Percentiles rank a stretch among this genome's conserved stretches.
These are phyloP conservation scores for Aspergillus nomiae DNA, from an alignment of 2,329 filamentous ascomycete genomes.

Conservation along the genomic window DNA sequence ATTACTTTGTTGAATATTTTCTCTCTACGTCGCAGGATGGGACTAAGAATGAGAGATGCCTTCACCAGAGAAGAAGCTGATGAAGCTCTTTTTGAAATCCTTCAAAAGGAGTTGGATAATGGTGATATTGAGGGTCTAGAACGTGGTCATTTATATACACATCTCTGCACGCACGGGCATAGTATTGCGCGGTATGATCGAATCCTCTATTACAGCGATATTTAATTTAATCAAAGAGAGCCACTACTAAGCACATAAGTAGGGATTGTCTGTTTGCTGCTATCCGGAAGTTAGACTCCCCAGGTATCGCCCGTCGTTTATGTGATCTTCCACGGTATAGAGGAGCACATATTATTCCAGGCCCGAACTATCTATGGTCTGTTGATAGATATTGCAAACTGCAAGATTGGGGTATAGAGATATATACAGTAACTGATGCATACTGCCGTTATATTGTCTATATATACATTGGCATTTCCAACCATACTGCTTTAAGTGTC, in stretches of 20 bases:
- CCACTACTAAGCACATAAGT: background rate
- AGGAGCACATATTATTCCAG: slow-evolving; percentile 17
- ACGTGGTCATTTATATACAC: slow-evolving; percentile 13
- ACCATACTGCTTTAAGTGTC: slow-evolving; percentile 16
- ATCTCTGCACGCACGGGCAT: slow-evolving; percentile 16
- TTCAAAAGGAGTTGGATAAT: slow-evolving; percentile 12
- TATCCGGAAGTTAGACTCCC: slow-evolving; percentile 6
- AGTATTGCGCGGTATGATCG: slow-evolving; percentile 2
- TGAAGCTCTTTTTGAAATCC: background rate
- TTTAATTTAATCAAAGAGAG: too few relatives aligned
- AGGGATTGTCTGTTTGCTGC: slow-evolving; percentile 18
- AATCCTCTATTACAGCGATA: background rate
- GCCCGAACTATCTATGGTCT: slow-evolving; percentile 24
- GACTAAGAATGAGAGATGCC: background rate
- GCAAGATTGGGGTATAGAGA: slow-evolving; percentile 21
- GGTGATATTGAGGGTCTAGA: slow-evolving; percentile 18
- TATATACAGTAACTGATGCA: slow-evolving; percentile 24
- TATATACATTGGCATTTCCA: slow-evolving; percentile 20
- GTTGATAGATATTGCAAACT: slow-evolving; percentile 25
- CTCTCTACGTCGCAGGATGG: background rate
- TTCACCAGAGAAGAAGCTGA: background rate
- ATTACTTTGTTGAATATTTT: background rate
- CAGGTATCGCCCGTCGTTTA: background rate
- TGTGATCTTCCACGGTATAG: slow-evolving; percentile 9
- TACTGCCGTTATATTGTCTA: slow-evolving; percentile 26